Conservation (phyloP, 352 stramenopile genomes). For the Globisporangium barbulae region DNA sequence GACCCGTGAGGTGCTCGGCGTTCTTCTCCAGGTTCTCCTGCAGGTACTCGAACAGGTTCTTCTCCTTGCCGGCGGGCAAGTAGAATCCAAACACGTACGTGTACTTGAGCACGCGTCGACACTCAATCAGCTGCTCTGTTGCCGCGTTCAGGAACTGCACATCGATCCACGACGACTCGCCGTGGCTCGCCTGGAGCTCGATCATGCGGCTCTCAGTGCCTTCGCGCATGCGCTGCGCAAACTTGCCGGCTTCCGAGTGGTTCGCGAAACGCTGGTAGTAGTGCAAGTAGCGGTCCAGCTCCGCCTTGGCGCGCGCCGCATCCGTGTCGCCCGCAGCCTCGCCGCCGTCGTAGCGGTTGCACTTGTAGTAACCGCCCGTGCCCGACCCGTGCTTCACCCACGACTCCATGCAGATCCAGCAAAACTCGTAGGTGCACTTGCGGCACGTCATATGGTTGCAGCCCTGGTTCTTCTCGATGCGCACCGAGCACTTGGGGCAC, state of each 20-base stretch:
- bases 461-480: conserved; percentile 99
- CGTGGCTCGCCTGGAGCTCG: conserved; percentile 91
- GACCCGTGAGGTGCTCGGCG: conserved; percentile 88
- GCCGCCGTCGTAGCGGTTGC: conserved; percentile 95
- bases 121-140: conserved; percentile 97
- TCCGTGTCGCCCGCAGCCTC: conserved; percentile 65
- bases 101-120: conserved; percentile 98
- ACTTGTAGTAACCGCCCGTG: conserved; percentile 99
- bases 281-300: conserved; percentile 98
- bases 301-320: conserved; percentile 91
- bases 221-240: conserved; percentile 95
- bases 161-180: conserved; percentile 94
- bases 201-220: conserved; percentile 96
- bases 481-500: conserved; percentile 97
- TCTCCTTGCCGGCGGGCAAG: conserved; percentile 83
- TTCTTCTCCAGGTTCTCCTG: conserved; percentile 94
- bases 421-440: conserved; percentile 95
- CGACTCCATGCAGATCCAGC: conserved; percentile 97
- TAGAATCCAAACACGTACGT: conserved; percentile 97
- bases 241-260: conserved; percentile 95
- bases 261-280: conserved; percentile 99
- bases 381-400: conserved; percentile 96
- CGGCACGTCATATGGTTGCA: conserved; percentile 99
- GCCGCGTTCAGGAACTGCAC: conserved; percentile 98
- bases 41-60: conserved; percentile 94